Evolutionary conservation across 2,329 filamentous ascomycete species (phyloP).

Genomic region (Escovopsis sp.): DNA sequence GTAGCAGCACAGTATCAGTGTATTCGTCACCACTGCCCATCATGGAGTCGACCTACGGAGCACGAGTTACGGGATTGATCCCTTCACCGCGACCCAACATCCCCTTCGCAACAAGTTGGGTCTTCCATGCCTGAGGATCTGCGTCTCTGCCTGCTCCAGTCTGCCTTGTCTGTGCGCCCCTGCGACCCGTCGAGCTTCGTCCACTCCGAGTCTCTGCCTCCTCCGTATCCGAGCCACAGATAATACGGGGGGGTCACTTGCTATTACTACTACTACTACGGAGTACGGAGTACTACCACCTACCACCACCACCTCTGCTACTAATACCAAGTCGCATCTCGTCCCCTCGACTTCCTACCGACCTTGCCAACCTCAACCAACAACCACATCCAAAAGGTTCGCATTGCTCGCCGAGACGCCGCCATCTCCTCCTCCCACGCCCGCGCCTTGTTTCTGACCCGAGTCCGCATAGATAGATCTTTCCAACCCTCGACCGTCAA

Average conservation of each 20-base stretch:
- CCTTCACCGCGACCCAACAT: constrained; percentile 2
- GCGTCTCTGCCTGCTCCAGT: constrained; percentile 3
- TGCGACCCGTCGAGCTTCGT: neutral
- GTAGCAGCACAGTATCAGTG: too few relatives aligned
- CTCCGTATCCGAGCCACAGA: too few relatives aligned
- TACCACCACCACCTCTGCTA: neutral
- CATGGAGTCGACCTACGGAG: too few relatives aligned
- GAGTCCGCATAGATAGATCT: neutral
- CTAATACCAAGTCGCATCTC: constrained; percentile 1
- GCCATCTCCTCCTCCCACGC: constrained; percentile 3
- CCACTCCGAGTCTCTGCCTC: too few relatives aligned
- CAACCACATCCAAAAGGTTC: constrained; percentile 8
- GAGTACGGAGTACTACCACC: too few relatives aligned
- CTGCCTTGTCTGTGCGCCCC: constrained; percentile 6
- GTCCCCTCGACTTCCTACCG: constrained; percentile 1
- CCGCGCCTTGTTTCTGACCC: neutral
- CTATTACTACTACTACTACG: too few relatives aligned
- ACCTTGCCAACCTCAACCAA: neutral
- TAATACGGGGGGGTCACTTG: too few relatives aligned
- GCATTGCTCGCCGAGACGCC: constrained; percentile 5
- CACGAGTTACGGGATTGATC: neutral
- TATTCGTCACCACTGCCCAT: too few relatives aligned
- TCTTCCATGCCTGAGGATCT: constrained; percentile 2
- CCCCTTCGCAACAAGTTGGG: too few relatives aligned
- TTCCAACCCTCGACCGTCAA: constrained; percentile 3